Evolutionary conservation across 345 rosid species (phyloP).

Genomic region (Eucalyptus polyanthemos): DNA sequence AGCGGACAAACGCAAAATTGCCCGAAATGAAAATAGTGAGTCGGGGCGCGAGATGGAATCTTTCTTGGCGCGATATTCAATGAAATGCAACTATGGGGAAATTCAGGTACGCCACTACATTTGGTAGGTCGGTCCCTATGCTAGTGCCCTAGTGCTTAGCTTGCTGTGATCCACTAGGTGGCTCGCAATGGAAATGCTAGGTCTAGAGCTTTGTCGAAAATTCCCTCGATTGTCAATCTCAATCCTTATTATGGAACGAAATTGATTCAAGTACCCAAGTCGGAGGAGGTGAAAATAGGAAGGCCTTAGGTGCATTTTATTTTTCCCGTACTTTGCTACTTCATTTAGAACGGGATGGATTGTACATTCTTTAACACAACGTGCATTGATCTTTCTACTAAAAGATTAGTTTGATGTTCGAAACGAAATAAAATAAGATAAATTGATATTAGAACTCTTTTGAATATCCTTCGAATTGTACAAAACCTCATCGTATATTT

Average conservation of each 20-base stretch:
- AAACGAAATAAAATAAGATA: not conserved
- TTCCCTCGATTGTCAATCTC: not conserved
- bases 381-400: accelerated
- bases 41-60: not conserved
- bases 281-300: not conserved
- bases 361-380: accelerated
- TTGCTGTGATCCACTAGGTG: not conserved
- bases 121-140: not conserved
- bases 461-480: too few species aligned
- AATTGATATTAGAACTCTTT: not conserved
- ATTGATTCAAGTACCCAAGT: not conserved
- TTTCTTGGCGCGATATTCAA: not conserved
- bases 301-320: not conserved
- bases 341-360: not conserved
- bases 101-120: not conserved
- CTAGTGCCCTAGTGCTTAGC: not conserved
- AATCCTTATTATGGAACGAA: not conserved
- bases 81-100: not conserved
- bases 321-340: not conserved
- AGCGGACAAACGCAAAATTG: not conserved
- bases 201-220: not conserved
- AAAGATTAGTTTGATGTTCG: accelerated
- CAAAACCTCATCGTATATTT: not conserved
- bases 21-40: not conserved
- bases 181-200: not conserved